A percentile compares a stretch with the other conserved stretches of the same genome.
Evolutionary conservation across 208 protist genomes (phyloP).

Genomic region (Leishmania turanica): DNA sequence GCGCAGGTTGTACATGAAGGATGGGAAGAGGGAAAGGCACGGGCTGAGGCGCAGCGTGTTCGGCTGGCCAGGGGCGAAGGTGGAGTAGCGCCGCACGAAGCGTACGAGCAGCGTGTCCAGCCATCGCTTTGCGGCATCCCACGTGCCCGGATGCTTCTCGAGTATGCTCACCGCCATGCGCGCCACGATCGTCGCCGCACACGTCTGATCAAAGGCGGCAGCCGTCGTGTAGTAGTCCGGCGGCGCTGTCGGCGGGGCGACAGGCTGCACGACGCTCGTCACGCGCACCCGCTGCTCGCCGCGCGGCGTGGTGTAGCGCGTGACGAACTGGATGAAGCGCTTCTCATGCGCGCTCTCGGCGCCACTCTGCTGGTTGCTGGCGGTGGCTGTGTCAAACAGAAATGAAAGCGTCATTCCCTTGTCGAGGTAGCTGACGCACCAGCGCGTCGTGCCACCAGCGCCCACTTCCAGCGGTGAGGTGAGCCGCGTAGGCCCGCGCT

Average conservation of each 20-base stretch:
- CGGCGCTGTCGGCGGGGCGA: constrained; percentile 44
- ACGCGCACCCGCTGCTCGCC: constrained; percentile 88
- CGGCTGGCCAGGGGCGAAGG: constrained; percentile 88
- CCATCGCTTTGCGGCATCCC: constrained; percentile 96
- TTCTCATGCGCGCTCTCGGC: constrained; percentile 23
- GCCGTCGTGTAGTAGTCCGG: constrained; percentile 53
- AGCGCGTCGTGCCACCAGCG: constrained; percentile 60
- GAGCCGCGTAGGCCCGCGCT: constrained; percentile 22
- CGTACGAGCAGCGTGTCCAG: constrained; percentile 98
- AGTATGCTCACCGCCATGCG: constrained; percentile 78
- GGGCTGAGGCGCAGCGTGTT: constrained; percentile 88
- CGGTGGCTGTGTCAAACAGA: constrained; percentile 82
- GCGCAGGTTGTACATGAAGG: constrained; percentile 99
- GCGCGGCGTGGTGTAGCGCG: constrained; percentile 89
- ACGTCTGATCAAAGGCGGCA: constrained; percentile 96
- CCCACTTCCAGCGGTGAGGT: constrained; percentile 71
- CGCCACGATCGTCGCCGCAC: constrained; percentile 71
- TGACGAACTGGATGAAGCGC: constrained; percentile 95
- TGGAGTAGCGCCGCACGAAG: constrained; percentile 95
- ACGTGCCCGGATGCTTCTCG: constrained; percentile 67
- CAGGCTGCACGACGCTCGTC: constrained; percentile 78
- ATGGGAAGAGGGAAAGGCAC: constrained; percentile 97
- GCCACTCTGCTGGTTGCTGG: constrained; percentile 28
- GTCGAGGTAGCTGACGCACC: constrained; percentile 67
- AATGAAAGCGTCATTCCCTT: constrained; percentile 60